Conservation (phyloP, 306 rosid species). For the Myrica gale region DNA sequence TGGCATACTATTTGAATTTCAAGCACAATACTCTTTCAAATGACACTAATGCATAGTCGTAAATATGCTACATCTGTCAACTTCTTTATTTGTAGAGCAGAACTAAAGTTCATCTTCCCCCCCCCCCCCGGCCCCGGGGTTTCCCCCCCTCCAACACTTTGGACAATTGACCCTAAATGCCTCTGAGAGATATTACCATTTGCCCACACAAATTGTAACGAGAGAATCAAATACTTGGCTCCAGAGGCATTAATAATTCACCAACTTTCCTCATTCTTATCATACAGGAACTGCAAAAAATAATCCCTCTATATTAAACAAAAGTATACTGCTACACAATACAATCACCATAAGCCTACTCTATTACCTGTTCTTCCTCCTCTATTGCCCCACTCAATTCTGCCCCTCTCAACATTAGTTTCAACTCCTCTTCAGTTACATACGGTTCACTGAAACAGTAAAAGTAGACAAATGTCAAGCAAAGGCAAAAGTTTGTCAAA, state of each 20-base stretch:
- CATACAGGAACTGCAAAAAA: neutral
- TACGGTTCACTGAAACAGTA: slow-evolving; percentile 75
- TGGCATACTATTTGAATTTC: neutral
- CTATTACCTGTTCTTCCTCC: slow-evolving; percentile 98
- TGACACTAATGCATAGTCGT: neutral
- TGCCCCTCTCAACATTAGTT: slow-evolving; percentile 97
- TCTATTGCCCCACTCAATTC: slow-evolving; percentile 98
- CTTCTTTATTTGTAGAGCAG: neutral
- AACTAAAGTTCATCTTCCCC: too few relatives aligned
- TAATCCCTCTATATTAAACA: neutral
- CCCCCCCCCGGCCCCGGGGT: too few relatives aligned
- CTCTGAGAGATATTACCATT: neutral
- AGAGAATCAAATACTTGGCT: neutral
- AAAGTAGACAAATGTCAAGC: slow-evolving; percentile 20
- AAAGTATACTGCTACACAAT: slow-evolving; percentile 12
- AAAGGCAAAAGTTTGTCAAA: neutral
- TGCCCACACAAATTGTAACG: neutral
- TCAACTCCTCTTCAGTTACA: slow-evolving; percentile 97
- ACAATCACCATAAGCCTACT: neutral
- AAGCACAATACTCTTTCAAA: neutral
- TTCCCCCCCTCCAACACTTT: neutral
- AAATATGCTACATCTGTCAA: neutral
- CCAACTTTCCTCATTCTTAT: neutral
- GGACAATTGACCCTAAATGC: neutral
- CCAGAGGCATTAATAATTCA: neutral